Base-by-base conservation (phyloP, 2,329 filamentous ascomycete species). In the Aschersonia sp. region DNA sequence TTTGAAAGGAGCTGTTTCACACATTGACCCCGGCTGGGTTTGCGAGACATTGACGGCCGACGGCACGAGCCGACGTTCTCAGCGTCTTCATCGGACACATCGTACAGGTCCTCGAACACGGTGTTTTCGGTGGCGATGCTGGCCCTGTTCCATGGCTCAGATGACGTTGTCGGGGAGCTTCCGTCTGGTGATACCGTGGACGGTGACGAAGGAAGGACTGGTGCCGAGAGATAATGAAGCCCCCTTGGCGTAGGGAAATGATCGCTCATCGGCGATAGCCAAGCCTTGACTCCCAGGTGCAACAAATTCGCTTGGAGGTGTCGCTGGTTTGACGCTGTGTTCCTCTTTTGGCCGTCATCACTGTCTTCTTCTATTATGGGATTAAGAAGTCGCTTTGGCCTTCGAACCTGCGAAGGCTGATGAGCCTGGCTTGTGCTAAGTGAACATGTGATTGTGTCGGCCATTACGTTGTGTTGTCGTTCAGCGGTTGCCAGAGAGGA, bases 61-160 rank as follows among this genome's bases (percentile, higher is more conserved):
- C 57, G 52, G 42, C 52, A 51, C 32, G 50, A 45, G 32, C 50
- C 30, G 48, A 6, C 47, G 41, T 51, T 43, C 35, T 60, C 60
- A 7, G 77, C 73, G 55, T 94, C 87, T 47, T 87, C 79, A 54
- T 94, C 87, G 12, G 86, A 88, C 41, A 87, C 75, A 63, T 92
- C 85, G 63, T 95, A 95, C 45, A 95, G 69, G 56, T 94, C 87
- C 63, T 94, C 86, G 56, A 90, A 90, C 53, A 87, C 82, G 54
- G 77, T 85, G 52, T 74, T 73, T 55, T 79, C 77, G 54, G 82
- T 82, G 61, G 74, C 69, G 55, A 72, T 66, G 68, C 75, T 83
- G 56, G 71, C 69, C 55, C 78, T 71, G 52, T 75, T 81, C 84
- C 83, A 81, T 30, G 71, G 71, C 52, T 76, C 72, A 29, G 76